Conservation (phyloP, 768 basidiomycete genomes). For the Leccinum uliginosum region DNA sequence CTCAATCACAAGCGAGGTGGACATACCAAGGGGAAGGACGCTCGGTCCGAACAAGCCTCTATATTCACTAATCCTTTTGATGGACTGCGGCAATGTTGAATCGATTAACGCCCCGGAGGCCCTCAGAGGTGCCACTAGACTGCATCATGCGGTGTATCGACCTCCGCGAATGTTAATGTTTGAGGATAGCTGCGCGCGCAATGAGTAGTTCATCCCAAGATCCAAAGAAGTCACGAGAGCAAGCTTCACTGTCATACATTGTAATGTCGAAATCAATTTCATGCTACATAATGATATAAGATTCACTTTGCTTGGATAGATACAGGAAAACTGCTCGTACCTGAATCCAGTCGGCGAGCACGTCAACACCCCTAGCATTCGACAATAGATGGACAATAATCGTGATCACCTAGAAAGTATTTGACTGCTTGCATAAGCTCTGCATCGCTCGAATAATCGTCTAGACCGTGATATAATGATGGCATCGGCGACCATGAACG, state of each 20-base stretch:
- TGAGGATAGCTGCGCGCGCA: slow-evolving; percentile 70
- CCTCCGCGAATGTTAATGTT: slow-evolving; percentile 83
- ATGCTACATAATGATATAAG: slow-evolving; percentile 38
- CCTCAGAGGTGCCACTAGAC: slow-evolving; percentile 88
- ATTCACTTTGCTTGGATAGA: background rate
- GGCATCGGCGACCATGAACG: no score
- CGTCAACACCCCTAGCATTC: slow-evolving; percentile 76
- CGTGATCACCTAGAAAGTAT: no score
- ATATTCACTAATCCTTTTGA: slow-evolving; percentile 85
- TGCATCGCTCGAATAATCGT: no score
- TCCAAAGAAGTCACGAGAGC: slow-evolving; percentile 43
- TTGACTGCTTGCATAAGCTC: no score
- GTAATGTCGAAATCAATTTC: slow-evolving; percentile 66
- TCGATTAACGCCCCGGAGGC: slow-evolving; percentile 92
- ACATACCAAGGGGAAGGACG: slow-evolving; percentile 77
- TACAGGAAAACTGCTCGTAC: slow-evolving; percentile 39
- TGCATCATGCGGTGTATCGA: slow-evolving; percentile 98
- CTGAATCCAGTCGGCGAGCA: slow-evolving; percentile 82
- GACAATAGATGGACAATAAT: slow-evolving; percentile 87
- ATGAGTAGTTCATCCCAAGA: slow-evolving; percentile 64
- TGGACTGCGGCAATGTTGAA: slow-evolving; percentile 73
- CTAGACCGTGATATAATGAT: no score
- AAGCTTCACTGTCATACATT: slow-evolving; percentile 44
- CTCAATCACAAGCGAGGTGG: background rate
- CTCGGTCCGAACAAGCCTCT: slow-evolving; percentile 81